A percentile compares a stretch with the other conserved stretches of the same genome.
Evolutionary conservation across 2,329 filamentous ascomycete genomes (phyloP).

Genomic region (Sarocladium kiliense): DNA sequence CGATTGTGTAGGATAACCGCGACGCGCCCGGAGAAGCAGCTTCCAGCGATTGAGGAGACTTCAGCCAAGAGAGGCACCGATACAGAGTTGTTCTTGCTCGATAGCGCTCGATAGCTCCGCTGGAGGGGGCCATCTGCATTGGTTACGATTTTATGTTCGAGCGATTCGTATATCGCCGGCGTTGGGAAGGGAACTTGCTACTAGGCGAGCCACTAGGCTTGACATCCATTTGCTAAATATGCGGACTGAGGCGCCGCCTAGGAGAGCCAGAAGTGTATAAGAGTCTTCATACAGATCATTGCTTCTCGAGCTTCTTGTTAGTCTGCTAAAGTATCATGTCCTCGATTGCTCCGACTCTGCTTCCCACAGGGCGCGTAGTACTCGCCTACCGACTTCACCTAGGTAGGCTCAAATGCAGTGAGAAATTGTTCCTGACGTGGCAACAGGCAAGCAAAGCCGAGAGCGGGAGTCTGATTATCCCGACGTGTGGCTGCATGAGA

Average conservation of each 20-base stretch:
- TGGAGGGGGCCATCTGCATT: not conserved
- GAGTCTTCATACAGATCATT: not conserved
- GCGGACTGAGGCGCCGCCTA: not conserved
- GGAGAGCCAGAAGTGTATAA: not conserved
- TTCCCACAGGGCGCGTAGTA: too few relatives aligned
- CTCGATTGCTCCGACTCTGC: too few relatives aligned
- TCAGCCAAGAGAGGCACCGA: not conserved
- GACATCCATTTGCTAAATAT: not conserved
- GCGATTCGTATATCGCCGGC: conserved; percentile 1
- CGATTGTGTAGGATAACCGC: conserved; percentile 33
- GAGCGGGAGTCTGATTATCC: too few relatives aligned
- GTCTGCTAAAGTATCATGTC: too few relatives aligned
- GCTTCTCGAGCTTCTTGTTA: not conserved
- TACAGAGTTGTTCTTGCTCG: not conserved
- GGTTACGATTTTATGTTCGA: not conserved
- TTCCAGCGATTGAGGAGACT: not conserved
- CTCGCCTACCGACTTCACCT: too few relatives aligned
- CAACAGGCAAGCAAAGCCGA: too few relatives aligned
- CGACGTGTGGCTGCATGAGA: too few relatives aligned
- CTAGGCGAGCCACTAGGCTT: not conserved
- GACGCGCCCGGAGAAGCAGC: conserved; percentile 13
- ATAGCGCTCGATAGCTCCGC: too few relatives aligned
- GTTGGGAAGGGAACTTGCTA: conserved; percentile 1
- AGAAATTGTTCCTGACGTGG: too few relatives aligned
- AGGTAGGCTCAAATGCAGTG: too few relatives aligned